Base-by-base conservation (phyloP, 139 green algal species). In the Edaphochlamys debaryana region DNA sequence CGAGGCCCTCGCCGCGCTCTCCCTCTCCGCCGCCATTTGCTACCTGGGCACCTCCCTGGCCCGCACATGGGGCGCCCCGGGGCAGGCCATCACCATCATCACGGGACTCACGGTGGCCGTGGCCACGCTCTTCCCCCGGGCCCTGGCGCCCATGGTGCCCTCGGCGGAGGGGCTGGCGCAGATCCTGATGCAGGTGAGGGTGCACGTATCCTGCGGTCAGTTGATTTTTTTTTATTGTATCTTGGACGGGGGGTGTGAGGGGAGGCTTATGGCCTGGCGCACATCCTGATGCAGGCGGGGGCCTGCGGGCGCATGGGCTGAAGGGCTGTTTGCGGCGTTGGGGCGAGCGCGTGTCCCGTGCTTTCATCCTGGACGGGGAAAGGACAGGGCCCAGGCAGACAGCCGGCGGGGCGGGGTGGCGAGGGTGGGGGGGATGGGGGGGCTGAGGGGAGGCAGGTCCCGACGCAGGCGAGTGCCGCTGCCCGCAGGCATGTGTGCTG, bases 221-320 rank as follows among this genome's bases (percentile, higher is more conserved):
- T 30, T 29, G 11, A 63, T 32, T 17, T n/a, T n/a, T n/a, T n/a
- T n/a, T n/a, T n/a, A n/a, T n/a, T n/a, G n/a, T n/a, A n/a, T n/a
- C n/a, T 15, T 9, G 48, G 48, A 9, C 11, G 48, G 48, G 11
- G 48, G 48, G 48, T 15, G 48, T 54, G 48, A 15, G 48, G 9
- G 48, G 48, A 15, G 3, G 94, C 85, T 1, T 94, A 98, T 81
- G 92, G 88, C 5, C 68, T 98, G 50, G 94, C 95, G 38, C 88
- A 89, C 30, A 92, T 98, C 36, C 85, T 98, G 7, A 96, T 98
- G 93, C 92, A 95, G 91, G 92, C 92, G 38, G 15, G 29, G 11
- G 48, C n/a, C 15, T 27, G 52, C 17, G 52, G 17, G 9, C 17
- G 52, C 13, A 3, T 25, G 52, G 15, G 52, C 15, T n/a, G n/a